Conservation (phyloP, 352 stramenopile genomes). For the Thraustochytrium striatum region DNA sequence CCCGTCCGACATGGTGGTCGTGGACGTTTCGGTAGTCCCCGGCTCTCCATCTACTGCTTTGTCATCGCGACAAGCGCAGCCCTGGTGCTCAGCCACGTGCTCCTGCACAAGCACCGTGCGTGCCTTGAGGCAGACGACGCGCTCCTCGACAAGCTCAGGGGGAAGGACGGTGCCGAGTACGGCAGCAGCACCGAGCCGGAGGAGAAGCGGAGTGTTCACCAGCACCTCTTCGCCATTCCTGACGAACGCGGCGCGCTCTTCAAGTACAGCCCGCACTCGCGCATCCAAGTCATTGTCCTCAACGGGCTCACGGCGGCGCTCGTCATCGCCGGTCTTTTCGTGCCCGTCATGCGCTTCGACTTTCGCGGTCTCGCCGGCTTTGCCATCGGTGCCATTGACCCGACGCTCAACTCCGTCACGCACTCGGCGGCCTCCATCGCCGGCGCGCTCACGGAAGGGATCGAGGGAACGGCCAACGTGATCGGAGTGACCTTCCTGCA, state of each 20-base stretch:
- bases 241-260: background rate
- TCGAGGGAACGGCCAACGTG: too few species aligned
- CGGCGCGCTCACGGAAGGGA: background rate
- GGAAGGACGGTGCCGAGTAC: background rate
- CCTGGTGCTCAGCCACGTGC: slow-evolving; percentile 51
- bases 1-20: background rate
- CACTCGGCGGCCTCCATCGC: background rate
- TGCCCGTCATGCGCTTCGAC: slow-evolving; percentile 16
- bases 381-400: background rate
- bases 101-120: slow-evolving; percentile 48
- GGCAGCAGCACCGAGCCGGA: background rate
- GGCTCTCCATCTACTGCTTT: slow-evolving; percentile 54
- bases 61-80: slow-evolving; percentile 49
- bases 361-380: slow-evolving; percentile 27
- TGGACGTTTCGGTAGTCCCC: slow-evolving; percentile 53
- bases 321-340: background rate
- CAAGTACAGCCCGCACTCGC: background rate
- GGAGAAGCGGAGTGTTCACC: too few species aligned
- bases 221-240: background rate
- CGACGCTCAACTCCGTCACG: background rate
- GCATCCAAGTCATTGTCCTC: background rate
- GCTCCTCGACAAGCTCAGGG: background rate
- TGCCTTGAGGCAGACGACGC: slow-evolving; percentile 5
- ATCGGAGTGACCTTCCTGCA: slow-evolving; percentile 51
- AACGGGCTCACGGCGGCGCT: background rate